Conservation (phyloP, 2,329 filamentous ascomycete species). For the Xylaria sp. region DNA sequence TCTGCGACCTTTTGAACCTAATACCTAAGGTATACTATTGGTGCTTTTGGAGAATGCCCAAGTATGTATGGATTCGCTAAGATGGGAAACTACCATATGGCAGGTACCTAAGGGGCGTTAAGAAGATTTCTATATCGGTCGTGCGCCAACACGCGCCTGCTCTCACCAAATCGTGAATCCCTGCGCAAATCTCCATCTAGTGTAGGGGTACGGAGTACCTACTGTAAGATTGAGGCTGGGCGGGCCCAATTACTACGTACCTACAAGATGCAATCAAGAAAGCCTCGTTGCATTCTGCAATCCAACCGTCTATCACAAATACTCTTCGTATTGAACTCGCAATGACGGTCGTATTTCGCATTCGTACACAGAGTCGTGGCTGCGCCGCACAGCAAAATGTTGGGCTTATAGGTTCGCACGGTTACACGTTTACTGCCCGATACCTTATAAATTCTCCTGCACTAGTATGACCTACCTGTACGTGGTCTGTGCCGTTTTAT, state of each 20-base stretch:
- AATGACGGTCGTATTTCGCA: background rate
- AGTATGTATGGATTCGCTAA: background rate
- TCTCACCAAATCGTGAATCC: constrained; percentile 24
- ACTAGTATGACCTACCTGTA: constrained; percentile 12
- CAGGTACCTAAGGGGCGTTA: background rate
- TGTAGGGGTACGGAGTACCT: background rate
- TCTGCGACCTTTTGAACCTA: background rate
- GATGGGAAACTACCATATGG: background rate
- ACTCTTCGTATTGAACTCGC: background rate
- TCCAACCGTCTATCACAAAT: background rate
- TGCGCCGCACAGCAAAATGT: background rate
- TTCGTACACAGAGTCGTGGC: background rate
- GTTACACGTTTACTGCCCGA: too few species aligned
- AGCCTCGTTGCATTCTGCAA: background rate
- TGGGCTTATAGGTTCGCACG: background rate
- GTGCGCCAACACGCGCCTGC: constrained; percentile 23
- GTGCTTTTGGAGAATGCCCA: background rate
- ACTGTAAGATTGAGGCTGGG: background rate
- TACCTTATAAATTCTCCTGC: background rate
- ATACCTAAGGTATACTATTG: background rate
- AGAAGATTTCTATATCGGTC: constrained; percentile 9
- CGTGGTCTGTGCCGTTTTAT: constrained; percentile 25
- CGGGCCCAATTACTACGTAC: background rate
- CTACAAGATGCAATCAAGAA: background rate
- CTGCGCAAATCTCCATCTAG: constrained; percentile 14